A percentile compares a stretch with the other conserved stretches of the same genome.
phyloP scores from a whole-genome alignment of 164 flowering plant genomes.

The grape (Vitis vinifera) region DNA sequence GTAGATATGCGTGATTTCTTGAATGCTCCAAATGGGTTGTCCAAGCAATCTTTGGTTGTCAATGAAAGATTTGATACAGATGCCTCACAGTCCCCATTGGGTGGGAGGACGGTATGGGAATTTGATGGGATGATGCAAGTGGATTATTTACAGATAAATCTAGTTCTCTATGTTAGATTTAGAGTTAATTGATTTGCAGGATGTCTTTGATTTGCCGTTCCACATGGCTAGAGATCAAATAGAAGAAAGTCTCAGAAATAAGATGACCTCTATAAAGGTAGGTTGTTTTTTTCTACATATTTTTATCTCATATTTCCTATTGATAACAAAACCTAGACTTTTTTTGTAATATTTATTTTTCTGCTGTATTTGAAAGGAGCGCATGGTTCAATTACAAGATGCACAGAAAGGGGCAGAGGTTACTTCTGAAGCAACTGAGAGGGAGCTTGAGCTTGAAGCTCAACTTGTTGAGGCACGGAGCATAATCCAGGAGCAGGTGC shows the following conservation, averaged over 20 bases:
- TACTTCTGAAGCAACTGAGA: slow-evolving; percentile 91
- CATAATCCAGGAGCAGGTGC: slow-evolving; percentile 98
- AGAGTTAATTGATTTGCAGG: slow-evolving; percentile 45
- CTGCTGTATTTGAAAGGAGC: slow-evolving; percentile 49
- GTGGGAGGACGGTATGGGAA: slow-evolving; percentile 83
- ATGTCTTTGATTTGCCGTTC: slow-evolving; percentile 94
- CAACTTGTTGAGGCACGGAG: slow-evolving; percentile 99
- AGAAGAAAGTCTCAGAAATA: slow-evolving; percentile 87
- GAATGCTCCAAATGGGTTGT: slow-evolving; percentile 83
- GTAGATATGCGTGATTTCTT: slow-evolving; percentile 93
- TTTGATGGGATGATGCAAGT: slow-evolving; percentile 10
- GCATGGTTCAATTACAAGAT: slow-evolving; percentile 91
- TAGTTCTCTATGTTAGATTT: background rate
- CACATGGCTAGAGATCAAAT: slow-evolving; percentile 97
- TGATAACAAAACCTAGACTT: background rate
- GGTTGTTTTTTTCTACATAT: background rate
- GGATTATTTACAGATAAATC: background rate
- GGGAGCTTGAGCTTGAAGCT: slow-evolving; percentile 99
- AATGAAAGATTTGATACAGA: slow-evolving; percentile 63
- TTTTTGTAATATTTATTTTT: background rate
- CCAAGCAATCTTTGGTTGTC: slow-evolving; percentile 58
- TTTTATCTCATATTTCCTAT: background rate
- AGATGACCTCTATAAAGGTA: slow-evolving; percentile 96
- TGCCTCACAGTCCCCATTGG: slow-evolving; percentile 74
- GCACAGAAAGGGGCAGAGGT: slow-evolving; percentile 91